Base-by-base conservation (phyloP, 2,329 filamentous ascomycete genomes). In the Diaporthe sp. region DNA sequence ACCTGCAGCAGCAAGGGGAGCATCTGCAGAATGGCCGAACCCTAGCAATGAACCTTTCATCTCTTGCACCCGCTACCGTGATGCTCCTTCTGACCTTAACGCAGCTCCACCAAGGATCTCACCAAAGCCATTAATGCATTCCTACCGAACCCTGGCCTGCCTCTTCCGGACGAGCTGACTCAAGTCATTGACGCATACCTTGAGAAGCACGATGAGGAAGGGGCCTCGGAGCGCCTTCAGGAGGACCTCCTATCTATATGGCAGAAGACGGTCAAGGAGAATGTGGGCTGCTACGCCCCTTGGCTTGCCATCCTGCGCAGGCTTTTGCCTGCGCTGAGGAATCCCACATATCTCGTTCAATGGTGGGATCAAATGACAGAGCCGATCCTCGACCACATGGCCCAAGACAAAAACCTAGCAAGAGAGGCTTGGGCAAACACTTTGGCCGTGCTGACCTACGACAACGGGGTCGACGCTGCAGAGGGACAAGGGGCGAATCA, bases 161-260 rank as follows among this genome's bases (percentile, higher is more conserved):
- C 93, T 12, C 88, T 96, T 1, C 92, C 94, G 61, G 88, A 92
- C 77, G 90, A 93, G 73, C 85, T 95, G 70, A 82, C 87, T 77
- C 84, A 88, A 53, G 85, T 90, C 70, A 91, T 96, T 76, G 87
- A 92, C 72, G 85, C 85, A 74, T 96, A 94, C 82, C 86, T 94
- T 66, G 89, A 92, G 59, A 92, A 91, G 79, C 91, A 94, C 80
- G 85, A 89, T 72, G 94, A 96, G 79, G 93, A 94, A 69, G 84
- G 87, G 72, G 88, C 91, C 53, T 88, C 91, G n/a, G 92, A 94
- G 77, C 91, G 92, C 73, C 86, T 95, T 68, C 91, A 95, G 76
- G 93, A 95, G 53, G 94, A 95, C 78, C 87, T 97, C 10, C 84
- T 92, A 53, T 83, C 86, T 32, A 87, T 94, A 71, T 95, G 92